Conservation (phyloP, 1,139 yeast species). For the Torulaspora globosa region DNA sequence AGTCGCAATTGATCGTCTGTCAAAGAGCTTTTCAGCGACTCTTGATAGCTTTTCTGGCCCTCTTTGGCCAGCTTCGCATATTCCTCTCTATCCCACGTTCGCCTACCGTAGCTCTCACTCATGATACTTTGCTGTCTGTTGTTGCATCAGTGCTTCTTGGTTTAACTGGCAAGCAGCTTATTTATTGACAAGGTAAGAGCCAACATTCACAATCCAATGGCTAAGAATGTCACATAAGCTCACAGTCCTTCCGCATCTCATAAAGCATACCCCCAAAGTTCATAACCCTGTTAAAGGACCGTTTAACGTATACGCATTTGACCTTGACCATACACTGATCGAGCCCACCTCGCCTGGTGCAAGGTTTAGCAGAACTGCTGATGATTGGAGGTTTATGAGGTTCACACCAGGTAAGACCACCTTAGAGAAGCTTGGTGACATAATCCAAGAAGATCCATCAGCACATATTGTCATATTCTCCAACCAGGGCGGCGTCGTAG, state of each 20-base stretch:
- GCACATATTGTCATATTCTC: conserved; percentile 64
- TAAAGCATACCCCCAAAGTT: conserved; percentile 28
- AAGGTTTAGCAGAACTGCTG: conserved; percentile 26
- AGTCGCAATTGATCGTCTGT: conserved; percentile 19
- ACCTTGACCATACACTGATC: conserved; percentile 36
- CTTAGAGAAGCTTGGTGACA: conserved; percentile 24
- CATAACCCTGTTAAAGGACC: conserved; percentile 1
- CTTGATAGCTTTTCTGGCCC: conserved; percentile 8
- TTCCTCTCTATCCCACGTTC: conserved; percentile 66
- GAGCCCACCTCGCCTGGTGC: conserved; percentile 27
- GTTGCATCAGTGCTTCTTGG: not conserved
- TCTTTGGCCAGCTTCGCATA: conserved; percentile 49
- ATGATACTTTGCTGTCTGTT: conserved; percentile 10
- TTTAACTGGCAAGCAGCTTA: not conserved
- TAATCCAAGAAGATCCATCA: conserved; percentile 30
- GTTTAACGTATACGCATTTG: conserved; percentile 30
- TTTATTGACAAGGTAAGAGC: not conserved
- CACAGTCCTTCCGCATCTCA: conserved; percentile 32
- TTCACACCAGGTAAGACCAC: conserved; percentile 18
- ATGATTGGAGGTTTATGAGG: conserved; percentile 34
- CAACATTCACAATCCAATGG: not conserved
- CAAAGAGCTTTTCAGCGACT: conserved; percentile 14
- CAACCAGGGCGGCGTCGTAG: conserved; percentile 64
- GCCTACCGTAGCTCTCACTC: conserved; percentile 50
- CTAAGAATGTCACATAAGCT: conserved; percentile 25